phyloP scores from a whole-genome alignment of 208 protist genomes.

The Leishmania major region DNA sequence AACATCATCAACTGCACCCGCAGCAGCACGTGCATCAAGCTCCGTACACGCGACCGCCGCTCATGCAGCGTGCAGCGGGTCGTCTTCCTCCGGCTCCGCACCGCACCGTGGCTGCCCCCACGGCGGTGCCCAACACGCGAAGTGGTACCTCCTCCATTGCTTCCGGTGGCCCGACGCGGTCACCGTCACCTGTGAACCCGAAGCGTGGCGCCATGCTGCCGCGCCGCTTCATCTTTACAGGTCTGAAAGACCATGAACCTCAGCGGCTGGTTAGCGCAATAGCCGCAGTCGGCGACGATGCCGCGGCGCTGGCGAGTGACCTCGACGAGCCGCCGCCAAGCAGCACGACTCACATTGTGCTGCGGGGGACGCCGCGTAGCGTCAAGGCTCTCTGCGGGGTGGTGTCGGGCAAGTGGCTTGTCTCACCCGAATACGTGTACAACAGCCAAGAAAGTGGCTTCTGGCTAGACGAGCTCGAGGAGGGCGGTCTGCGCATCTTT shows the following conservation, averaged over 20 bases:
- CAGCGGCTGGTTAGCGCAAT: constrained; percentile 46
- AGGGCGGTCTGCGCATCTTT: constrained; percentile 71
- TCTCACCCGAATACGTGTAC: constrained; percentile 76
- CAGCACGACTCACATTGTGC: constrained; percentile 73
- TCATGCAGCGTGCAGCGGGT: constrained; percentile 25
- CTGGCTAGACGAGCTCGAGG: constrained; percentile 81
- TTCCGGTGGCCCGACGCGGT: constrained; percentile 65
- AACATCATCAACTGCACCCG: constrained; percentile 6
- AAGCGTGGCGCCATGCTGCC: constrained; percentile 57
- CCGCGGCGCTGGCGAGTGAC: constrained; percentile 49
- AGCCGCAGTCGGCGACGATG: constrained; percentile 49
- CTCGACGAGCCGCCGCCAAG: constrained; percentile 64
- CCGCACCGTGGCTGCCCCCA: not conserved
- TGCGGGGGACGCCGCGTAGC: constrained; percentile 77
- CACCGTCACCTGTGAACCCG: constrained; percentile 83
- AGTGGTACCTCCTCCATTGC: constrained; percentile 65
- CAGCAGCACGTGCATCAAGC: constrained; percentile 9
- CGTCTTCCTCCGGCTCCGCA: constrained; percentile 22
- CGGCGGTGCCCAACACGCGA: constrained; percentile 31
- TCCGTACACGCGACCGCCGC: constrained; percentile 7
- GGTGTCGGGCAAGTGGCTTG: constrained; percentile 77
- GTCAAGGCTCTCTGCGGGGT: constrained; percentile 86
- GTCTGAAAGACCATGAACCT: constrained; percentile 60
- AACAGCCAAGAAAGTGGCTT: constrained; percentile 67
- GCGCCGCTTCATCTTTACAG: constrained; percentile 79